Percentiles rank a stretch among this genome's conserved stretches.
Conservation (phyloP, 2,329 filamentous ascomycete genomes). For the Curvularia verruculosa region DNA sequence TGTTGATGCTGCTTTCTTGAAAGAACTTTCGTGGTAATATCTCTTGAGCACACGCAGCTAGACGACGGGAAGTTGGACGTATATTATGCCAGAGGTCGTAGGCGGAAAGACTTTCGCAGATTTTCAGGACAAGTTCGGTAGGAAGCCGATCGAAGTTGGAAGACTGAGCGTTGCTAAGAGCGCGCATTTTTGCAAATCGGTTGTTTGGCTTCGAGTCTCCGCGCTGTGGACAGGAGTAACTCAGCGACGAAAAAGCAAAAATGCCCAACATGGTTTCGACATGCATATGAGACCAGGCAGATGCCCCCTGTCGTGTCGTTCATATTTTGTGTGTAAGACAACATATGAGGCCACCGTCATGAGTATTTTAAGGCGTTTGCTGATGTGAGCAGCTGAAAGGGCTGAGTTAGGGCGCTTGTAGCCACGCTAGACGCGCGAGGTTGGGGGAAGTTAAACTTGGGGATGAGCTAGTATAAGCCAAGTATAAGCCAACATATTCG, state of each 20-base stretch:
- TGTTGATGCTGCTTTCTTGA: background rate
- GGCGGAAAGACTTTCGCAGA: constrained; percentile 8
- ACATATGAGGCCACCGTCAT: background rate
- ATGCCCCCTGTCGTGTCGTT: background rate
- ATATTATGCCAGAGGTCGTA: constrained; percentile 9
- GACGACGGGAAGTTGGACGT: constrained; percentile 7
- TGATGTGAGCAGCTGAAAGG: background rate
- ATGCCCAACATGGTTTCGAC: background rate
- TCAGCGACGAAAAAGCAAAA: background rate
- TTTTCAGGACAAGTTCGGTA: constrained; percentile 9
- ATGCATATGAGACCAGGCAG: background rate
- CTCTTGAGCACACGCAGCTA: constrained; percentile 12
- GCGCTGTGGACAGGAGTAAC: background rate
- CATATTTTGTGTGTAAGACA: background rate
- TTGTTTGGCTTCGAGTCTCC: background rate
- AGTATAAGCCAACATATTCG: background rate
- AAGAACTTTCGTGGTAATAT: constrained; percentile 9
- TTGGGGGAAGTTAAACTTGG: background rate
- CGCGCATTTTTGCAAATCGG: background rate
- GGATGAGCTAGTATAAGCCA: background rate
- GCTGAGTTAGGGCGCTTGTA: background rate
- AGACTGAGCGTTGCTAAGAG: background rate
- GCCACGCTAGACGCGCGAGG: background rate
- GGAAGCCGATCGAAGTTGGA: constrained; percentile 5
- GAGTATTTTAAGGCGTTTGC: background rate